A percentile compares a stretch with the other conserved stretches of the same genome.
Conservation (phyloP, 2,329 filamentous ascomycete genomes). For the Scytalidium sp. region DNA sequence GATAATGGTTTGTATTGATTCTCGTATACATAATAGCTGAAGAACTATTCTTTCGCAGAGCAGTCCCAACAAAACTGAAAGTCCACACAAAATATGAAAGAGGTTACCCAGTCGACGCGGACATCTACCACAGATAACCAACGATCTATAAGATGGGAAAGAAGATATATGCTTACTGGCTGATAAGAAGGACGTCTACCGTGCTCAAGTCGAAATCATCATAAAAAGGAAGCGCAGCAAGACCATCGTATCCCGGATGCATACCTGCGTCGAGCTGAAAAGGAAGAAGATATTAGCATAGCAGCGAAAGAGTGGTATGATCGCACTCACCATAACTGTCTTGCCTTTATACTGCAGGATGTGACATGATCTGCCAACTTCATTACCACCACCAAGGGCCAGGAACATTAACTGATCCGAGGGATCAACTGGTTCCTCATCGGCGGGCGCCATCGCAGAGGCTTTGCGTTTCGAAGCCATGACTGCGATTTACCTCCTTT, state of each 20-base stretch:
- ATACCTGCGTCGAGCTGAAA: conserved; percentile 89
- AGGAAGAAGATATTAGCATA: conserved; percentile 6
- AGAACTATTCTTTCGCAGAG: conserved; percentile 3
- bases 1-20: conserved; percentile 42
- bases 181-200: conserved; percentile 94
- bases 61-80: background rate
- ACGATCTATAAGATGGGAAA: conserved; percentile 4
- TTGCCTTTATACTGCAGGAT: conserved; percentile 99
- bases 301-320: conserved; percentile 1
- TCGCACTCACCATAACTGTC: conserved; percentile 81
- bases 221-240: conserved; percentile 92
- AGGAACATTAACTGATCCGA: conserved; percentile 93
- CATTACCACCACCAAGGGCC: conserved; percentile 91
- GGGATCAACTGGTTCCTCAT: conserved; percentile 87
- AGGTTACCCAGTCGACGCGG: background rate
- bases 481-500: conserved; percentile 6
- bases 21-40: conserved; percentile 31
- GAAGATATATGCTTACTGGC: conserved; percentile 75
- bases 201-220: conserved; percentile 98
- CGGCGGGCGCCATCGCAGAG: conserved; percentile 63
- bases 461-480: conserved; percentile 97
- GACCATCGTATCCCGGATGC: conserved; percentile 92
- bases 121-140: conserved; percentile 1
- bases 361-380: conserved; percentile 95
- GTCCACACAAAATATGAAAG: conserved; percentile 1